Conservation (phyloP, 176 grass and related monocot genomes). For the Aegilops bicornis region DNA sequence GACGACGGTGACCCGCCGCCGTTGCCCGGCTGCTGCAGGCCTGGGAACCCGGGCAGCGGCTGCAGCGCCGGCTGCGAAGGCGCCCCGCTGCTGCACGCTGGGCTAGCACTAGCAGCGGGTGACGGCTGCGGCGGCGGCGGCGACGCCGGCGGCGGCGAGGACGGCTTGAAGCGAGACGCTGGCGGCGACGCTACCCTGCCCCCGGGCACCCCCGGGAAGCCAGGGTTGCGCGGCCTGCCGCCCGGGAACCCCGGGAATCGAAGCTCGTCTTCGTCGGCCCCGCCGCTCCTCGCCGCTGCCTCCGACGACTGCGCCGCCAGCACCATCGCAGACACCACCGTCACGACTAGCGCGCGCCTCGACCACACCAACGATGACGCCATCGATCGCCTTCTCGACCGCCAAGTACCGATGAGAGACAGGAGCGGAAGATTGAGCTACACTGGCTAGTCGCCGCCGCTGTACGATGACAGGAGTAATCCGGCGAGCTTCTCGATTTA, state of each 20-base stretch:
- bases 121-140: background rate
- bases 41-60: slow-evolving; percentile 33
- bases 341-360: background rate
- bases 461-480: background rate
- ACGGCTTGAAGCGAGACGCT: background rate
- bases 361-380: background rate
- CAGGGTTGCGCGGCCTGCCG: slow-evolving; percentile 22
- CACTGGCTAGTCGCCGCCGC: background rate
- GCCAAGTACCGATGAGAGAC: background rate
- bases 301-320: background rate
- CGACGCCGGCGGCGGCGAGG: background rate
- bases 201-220: slow-evolving; percentile 27
- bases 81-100: background rate
- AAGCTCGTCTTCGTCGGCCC: background rate
- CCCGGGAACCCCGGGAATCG: slow-evolving; percentile 21
- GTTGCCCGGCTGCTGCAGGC: slow-evolving; percentile 28
- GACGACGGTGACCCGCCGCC: background rate
- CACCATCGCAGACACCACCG: background rate
- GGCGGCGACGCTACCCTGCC: background rate
- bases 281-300: background rate
- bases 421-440: background rate
- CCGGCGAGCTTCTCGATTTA: background rate
- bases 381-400: background rate
- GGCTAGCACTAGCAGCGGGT: background rate
- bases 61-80: background rate